A percentile compares a stretch with the other conserved stretches of the same genome.
Evolutionary conservation across 108 stramenopile genomes (phyloP).

Genomic region (Phaeodactylum tricornutum): DNA sequence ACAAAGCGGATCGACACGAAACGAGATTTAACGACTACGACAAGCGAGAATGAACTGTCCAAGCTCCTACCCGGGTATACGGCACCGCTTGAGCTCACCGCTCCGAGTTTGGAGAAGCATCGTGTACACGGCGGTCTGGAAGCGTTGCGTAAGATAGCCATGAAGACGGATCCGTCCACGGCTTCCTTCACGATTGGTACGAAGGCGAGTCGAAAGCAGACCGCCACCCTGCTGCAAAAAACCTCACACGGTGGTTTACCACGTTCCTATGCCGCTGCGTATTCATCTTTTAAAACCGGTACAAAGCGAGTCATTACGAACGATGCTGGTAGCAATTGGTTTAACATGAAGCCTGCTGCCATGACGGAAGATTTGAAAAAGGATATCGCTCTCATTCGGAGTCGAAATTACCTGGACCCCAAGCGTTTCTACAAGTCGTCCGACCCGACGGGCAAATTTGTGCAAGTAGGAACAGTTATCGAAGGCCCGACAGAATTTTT

Average conservation of each 20-base stretch:
- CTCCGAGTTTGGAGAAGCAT: constrained; percentile 29
- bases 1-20: too few species aligned
- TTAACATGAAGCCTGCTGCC: constrained; percentile 50
- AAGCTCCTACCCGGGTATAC: constrained; percentile 73
- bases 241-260: constrained; percentile 19
- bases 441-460: constrained; percentile 36
- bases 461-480: constrained; percentile 82
- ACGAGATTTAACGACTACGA: too few species aligned
- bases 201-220: constrained; percentile 17
- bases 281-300: constrained; percentile 41
- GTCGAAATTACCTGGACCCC: constrained; percentile 90
- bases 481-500: constrained; percentile 80
- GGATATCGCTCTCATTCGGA: constrained; percentile 62
- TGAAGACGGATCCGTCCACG: constrained; percentile 24
- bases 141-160: constrained; percentile 30
- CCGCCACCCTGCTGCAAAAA: constrained; percentile 7
- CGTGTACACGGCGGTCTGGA: constrained; percentile 19
- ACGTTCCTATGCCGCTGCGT: too few species aligned
- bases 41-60: constrained; percentile 61
- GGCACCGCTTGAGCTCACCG: constrained; percentile 50
- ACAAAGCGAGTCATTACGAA: constrained; percentile 22
- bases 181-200: constrained; percentile 15
- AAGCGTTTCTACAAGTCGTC: constrained; percentile 93
- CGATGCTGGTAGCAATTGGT: constrained; percentile 61
- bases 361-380: constrained; percentile 46